phyloP scores from a whole-genome alignment of 2,329 filamentous ascomycete species.

The Neonectria neomacrospora region DNA sequence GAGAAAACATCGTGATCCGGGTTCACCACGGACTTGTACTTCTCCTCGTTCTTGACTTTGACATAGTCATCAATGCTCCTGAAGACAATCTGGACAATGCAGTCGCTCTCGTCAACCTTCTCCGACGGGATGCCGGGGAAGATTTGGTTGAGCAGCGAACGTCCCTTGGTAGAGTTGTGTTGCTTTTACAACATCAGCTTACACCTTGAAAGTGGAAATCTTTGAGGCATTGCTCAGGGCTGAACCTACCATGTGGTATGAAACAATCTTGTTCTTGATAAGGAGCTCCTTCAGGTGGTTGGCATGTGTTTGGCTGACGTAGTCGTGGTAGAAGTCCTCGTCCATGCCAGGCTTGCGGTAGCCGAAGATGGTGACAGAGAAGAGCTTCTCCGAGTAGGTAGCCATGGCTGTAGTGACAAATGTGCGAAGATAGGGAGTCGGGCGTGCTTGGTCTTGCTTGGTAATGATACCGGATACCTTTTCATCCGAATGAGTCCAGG shows the following conservation, averaged over 20 bases:
- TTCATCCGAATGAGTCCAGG: neutral
- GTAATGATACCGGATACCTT: neutral
- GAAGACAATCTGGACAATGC: slow-evolving; percentile 35
- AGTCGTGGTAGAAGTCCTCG: slow-evolving; percentile 38
- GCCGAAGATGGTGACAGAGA: slow-evolving; percentile 40
- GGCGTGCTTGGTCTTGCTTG: neutral
- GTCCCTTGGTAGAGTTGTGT: slow-evolving; percentile 35
- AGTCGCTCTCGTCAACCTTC: slow-evolving; percentile 28
- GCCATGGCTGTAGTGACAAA: slow-evolving; percentile 10
- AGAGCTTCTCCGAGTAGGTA: slow-evolving; percentile 24
- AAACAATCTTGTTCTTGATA: slow-evolving; percentile 38
- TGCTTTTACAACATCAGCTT: slow-evolving; percentile 29
- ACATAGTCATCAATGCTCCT: slow-evolving; percentile 30
- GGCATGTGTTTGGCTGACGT: slow-evolving; percentile 38
- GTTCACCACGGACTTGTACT: slow-evolving; percentile 31
- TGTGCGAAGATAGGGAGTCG: neutral
- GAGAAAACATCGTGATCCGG: slow-evolving; percentile 36
- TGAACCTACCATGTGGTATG: slow-evolving; percentile 36
- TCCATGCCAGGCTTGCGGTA: slow-evolving; percentile 36
- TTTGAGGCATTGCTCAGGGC: no score
- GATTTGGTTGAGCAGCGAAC: slow-evolving; percentile 26
- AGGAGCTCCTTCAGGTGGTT: slow-evolving; percentile 36
- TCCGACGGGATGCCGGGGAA: slow-evolving; percentile 31
- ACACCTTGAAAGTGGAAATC: neutral
- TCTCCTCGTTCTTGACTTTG: slow-evolving; percentile 30